A percentile compares a stretch with the other conserved stretches of the same genome.
Conservation (phyloP, 192 early-diverging fungal species). For the Gryganskiella cystojenkinii region DNA sequence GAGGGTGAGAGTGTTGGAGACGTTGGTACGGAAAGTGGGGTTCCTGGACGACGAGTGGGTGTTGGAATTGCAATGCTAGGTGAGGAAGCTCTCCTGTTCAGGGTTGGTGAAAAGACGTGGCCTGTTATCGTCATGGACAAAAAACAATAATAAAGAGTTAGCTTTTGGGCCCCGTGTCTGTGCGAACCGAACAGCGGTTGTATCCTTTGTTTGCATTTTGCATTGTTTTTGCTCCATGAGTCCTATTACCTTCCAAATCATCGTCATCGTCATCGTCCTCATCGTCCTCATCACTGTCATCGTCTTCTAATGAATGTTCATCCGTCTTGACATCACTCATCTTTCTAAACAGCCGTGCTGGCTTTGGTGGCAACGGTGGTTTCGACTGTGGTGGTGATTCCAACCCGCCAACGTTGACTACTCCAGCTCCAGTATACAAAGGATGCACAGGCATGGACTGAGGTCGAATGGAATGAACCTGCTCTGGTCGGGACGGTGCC, state of each 20-base stretch:
- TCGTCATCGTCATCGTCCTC: slow-evolving; percentile 55
- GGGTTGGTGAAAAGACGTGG: slow-evolving; percentile 37
- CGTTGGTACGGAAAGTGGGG: slow-evolving; percentile 43
- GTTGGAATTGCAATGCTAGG: slow-evolving; percentile 48
- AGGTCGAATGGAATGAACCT: slow-evolving; percentile 12
- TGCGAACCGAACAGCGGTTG: too few relatives aligned
- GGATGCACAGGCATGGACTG: slow-evolving; percentile 26
- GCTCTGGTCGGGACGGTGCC: neutral
- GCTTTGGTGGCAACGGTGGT: slow-evolving; percentile 68
- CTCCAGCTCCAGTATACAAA: slow-evolving; percentile 1
- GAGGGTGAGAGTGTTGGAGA: slow-evolving; percentile 54
- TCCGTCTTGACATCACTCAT: slow-evolving; percentile 31
- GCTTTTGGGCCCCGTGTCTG: too few relatives aligned
- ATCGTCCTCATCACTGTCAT: slow-evolving; percentile 51
- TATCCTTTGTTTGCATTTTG: too few relatives aligned
- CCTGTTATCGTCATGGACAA: too few relatives aligned
- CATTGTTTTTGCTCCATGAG: too few relatives aligned
- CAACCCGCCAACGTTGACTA: too few relatives aligned
- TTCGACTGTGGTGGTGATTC: slow-evolving; percentile 55
- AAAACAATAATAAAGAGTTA: too few relatives aligned
- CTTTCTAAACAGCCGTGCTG: slow-evolving; percentile 52
- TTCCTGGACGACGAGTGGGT: slow-evolving; percentile 29
- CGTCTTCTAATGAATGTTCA: slow-evolving; percentile 39
- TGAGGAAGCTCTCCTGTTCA: slow-evolving; percentile 41
- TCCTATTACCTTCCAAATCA: slow-evolving; percentile 45